Conservation (phyloP, 2,329 filamentous ascomycete species). For the Emergomyces orientalis region DNA sequence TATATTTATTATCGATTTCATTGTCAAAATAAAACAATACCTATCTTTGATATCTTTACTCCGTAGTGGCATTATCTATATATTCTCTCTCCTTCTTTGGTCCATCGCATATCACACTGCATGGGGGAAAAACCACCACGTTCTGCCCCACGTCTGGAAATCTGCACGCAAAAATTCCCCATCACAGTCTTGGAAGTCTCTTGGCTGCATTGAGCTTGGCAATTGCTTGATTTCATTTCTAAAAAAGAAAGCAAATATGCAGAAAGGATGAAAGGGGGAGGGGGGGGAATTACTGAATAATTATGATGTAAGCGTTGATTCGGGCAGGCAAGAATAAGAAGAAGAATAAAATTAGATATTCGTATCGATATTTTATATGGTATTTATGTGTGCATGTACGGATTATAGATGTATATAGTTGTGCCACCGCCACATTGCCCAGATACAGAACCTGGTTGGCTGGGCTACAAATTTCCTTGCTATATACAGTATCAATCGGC, state of each 20-base stretch:
- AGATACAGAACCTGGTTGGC: not conserved
- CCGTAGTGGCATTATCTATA: no score
- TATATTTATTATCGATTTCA: not conserved
- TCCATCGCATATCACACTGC: not conserved
- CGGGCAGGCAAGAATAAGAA: not conserved
- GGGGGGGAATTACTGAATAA: not conserved
- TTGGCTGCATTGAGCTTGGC: slow-evolving; percentile 2
- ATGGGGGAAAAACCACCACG: not conserved
- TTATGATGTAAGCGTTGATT: not conserved
- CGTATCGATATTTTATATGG: not conserved
- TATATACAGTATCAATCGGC: not conserved
- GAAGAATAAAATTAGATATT: not conserved
- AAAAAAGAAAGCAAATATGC: not conserved
- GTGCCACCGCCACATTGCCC: not conserved
- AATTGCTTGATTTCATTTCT: not conserved
- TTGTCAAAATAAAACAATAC: no score
- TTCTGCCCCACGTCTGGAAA: not conserved
- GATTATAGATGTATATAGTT: not conserved
- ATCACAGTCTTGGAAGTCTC: not conserved
- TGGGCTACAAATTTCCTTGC: not conserved
- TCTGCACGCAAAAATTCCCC: not conserved
- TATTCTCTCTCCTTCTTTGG: not conserved
- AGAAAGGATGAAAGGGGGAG: no score
- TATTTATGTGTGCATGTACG: not conserved
- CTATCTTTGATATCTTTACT: no score